These are phyloP conservation scores for Linum lewisii DNA, from an alignment of 345 rosid species.

Conservation along the genomic window DNA sequence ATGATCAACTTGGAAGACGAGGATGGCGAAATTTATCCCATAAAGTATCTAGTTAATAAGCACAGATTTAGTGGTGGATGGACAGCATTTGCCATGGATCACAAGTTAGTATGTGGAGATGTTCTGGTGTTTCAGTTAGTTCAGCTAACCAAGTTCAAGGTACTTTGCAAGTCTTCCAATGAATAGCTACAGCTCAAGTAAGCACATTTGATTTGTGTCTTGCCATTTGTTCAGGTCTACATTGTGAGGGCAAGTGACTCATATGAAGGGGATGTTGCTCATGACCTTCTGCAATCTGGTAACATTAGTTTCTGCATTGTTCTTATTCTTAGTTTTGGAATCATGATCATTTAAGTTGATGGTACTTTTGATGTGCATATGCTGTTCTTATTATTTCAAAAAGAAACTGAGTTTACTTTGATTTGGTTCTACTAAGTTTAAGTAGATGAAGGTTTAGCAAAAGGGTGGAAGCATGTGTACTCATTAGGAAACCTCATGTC, in stretches of 20 bases:
- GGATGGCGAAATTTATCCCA: not conserved
- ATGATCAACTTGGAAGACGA: conserved; percentile 19
- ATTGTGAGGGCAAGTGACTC: conserved; percentile 4
- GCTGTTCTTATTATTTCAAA: no score
- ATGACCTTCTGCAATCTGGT: conserved; percentile 11
- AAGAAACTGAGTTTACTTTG: no score
- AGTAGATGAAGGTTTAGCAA: no score
- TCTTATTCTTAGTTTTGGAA: not conserved
- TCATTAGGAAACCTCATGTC: no score
- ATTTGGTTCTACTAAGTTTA: no score
- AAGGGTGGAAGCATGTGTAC: no score
- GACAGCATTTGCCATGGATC: conserved; percentile 17
- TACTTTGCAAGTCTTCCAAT: not conserved
- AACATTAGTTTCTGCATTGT: not conserved
- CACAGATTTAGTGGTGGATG: conserved; percentile 21
- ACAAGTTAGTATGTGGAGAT: conserved; percentile 13
- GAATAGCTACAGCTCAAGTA: no score
- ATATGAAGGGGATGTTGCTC: conserved; percentile 16
- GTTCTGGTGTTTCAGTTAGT: conserved; percentile 24
- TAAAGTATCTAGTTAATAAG: conserved; percentile 13
- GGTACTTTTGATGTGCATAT: no score
- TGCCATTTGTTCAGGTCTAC: conserved; percentile 7
- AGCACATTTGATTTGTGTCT: no score
- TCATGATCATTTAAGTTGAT: not conserved
- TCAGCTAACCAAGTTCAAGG: conserved; percentile 19